Evolutionary conservation across 352 stramenopile species (phyloP).

Genomic region (Globisporangium cystogenes): DNA sequence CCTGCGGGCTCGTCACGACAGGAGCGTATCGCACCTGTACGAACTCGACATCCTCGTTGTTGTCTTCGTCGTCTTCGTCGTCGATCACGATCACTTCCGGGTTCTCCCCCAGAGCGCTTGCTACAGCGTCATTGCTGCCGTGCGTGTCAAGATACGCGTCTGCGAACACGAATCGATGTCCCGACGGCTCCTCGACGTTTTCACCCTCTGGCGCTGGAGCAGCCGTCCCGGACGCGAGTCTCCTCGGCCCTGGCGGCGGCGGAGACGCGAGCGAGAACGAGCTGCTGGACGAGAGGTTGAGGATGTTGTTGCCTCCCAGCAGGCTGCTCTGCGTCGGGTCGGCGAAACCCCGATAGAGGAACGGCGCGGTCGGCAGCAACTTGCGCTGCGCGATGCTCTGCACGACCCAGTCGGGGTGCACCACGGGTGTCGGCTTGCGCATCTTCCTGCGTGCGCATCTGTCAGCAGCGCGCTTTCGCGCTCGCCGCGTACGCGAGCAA

Average conservation of each 20-base stretch:
- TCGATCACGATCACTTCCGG: conserved; percentile 3
- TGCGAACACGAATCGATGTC: background rate
- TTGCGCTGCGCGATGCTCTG: conserved; percentile 75
- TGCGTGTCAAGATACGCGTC: background rate
- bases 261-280: conserved; percentile 1
- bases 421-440: conserved; percentile 62
- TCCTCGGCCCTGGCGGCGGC: background rate
- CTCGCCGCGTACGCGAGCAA: too few relatives aligned
- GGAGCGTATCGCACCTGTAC: background rate
- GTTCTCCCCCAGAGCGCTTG: background rate
- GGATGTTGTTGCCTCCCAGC: conserved; percentile 14
- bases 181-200: background rate
- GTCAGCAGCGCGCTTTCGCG: too few relatives aligned
- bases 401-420: conserved; percentile 90
- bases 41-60: background rate
- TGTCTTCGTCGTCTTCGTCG: background rate
- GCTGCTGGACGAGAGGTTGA: conserved; percentile 1
- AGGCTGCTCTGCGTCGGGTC: conserved; percentile 63
- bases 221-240: background rate
- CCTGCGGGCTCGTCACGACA: background rate
- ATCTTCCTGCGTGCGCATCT: conserved; percentile 29
- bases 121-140: background rate
- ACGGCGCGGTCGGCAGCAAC: conserved; percentile 71
- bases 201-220: background rate
- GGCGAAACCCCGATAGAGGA: conserved; percentile 81